Percentiles rank a stretch among this genome's conserved stretches.
phyloP scores from a whole-genome alignment of 2,329 filamentous ascomycete genomes.

The Ceratocystis albifundus region DNA sequence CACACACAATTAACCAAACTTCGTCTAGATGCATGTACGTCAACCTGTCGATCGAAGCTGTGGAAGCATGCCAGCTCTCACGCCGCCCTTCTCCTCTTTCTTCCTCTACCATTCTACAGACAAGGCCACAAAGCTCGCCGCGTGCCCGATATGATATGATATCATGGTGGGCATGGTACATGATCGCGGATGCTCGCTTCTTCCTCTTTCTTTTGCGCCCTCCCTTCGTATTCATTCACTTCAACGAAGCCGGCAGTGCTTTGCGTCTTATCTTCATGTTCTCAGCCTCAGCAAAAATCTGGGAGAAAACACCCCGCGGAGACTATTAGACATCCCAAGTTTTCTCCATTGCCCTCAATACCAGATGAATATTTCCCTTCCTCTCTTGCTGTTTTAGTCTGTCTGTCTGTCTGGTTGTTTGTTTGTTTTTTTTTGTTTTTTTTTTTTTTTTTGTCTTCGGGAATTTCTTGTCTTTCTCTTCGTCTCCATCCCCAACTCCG shows the following conservation, averaged over 20 bases:
- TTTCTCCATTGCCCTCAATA: neutral
- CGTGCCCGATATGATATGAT: too few relatives aligned
- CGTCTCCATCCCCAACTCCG: neutral
- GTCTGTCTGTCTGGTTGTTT: too few relatives aligned
- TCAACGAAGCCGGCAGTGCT: neutral
- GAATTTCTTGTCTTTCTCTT: neutral
- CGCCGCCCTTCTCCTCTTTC: neutral
- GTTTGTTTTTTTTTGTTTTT: too few relatives aligned
- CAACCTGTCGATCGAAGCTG: neutral
- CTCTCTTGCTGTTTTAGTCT: neutral
- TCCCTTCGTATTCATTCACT: neutral
- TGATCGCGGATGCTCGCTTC: neutral
- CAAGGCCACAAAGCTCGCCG: too few relatives aligned
- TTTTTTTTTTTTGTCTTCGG: neutral
- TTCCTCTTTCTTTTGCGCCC: neutral
- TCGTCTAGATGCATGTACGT: too few relatives aligned
- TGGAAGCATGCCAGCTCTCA: neutral
- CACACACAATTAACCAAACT: neutral
- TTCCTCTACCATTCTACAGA: neutral
- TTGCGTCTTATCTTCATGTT: neutral
- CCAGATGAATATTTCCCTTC: slow-evolving; percentile 3
- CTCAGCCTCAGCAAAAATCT: neutral
- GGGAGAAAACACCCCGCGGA: neutral
- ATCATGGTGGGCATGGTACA: too few relatives aligned
- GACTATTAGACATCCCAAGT: neutral